Conservation (phyloP, 2,329 filamentous ascomycete species). For the Fusarium lyarnte region DNA sequence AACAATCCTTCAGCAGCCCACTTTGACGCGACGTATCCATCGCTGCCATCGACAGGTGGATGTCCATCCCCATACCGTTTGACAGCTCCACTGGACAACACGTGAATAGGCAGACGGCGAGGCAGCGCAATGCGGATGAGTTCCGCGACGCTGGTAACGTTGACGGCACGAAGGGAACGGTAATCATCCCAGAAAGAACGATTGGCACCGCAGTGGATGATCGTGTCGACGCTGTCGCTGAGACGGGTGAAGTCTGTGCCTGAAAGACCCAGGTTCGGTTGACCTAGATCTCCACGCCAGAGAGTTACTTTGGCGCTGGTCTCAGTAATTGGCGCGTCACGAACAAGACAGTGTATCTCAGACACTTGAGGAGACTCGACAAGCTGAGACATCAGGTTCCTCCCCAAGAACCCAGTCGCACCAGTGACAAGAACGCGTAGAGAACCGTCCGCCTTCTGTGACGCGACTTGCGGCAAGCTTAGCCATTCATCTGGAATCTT, state of each 20-base stretch:
- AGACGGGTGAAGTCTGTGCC: constrained; percentile 43
- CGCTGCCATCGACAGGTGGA: constrained; percentile 5
- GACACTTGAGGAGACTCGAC: constrained; percentile 43
- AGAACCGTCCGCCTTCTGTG: not conserved
- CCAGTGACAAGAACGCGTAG: constrained; percentile 28
- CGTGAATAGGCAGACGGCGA: constrained; percentile 48
- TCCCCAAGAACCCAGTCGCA: constrained; percentile 30
- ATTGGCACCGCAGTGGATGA: constrained; percentile 61
- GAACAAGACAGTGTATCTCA: constrained; percentile 58
- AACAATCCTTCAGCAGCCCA: constrained; percentile 48
- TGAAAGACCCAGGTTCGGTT: constrained; percentile 51
- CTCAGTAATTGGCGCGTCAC: not conserved
- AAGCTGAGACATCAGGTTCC: constrained; percentile 49
- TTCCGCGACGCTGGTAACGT: constrained; percentile 45
- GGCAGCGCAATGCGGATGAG: constrained; percentile 27
- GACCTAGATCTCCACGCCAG: constrained; percentile 51
- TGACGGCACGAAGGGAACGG: constrained; percentile 38
- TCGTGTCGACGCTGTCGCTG: constrained; percentile 49
- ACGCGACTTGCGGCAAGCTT: not conserved
- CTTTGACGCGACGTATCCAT: constrained; percentile 49
- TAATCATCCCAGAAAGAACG: constrained; percentile 48
- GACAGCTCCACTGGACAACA: constrained; percentile 43
- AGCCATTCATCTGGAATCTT: not conserved
- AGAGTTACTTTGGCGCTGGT: constrained; percentile 43
- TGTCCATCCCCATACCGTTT: not conserved